These are phyloP conservation scores for Teratosphaeria pseudoeucalypti DNA, from an alignment of 2,329 filamentous ascomycete species.

Conservation along the genomic window DNA sequence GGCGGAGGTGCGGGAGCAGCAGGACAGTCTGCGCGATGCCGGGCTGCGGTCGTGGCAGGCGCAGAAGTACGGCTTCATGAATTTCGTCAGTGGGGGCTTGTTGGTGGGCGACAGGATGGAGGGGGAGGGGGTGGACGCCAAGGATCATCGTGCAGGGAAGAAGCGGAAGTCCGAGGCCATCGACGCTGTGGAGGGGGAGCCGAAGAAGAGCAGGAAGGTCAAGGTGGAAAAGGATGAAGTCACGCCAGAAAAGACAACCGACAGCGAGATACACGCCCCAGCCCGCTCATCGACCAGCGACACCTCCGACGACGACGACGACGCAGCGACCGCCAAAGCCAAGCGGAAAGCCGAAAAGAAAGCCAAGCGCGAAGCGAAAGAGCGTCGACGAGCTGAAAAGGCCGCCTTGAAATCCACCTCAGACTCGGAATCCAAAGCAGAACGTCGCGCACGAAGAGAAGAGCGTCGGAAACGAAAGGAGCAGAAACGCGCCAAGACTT, in stretches of 20 bases:
- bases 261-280: slow-evolving; percentile 11
- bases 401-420: not conserved
- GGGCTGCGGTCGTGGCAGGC: slow-evolving; percentile 66
- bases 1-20: slow-evolving; percentile 59
- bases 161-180: slow-evolving; percentile 30
- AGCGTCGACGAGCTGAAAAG: not conserved
- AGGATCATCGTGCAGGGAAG: slow-evolving; percentile 36
- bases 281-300: slow-evolving; percentile 2
- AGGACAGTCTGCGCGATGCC: slow-evolving; percentile 55
- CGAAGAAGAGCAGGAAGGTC: slow-evolving; percentile 7
- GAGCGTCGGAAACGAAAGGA: slow-evolving; percentile 40
- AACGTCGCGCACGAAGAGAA: slow-evolving; percentile 36
- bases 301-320: not conserved
- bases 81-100: slow-evolving; percentile 79
- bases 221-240: slow-evolving; percentile 8
- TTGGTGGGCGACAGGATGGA: slow-evolving; percentile 50
- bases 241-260: slow-evolving; percentile 19
- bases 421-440: slow-evolving; percentile 27
- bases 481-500: slow-evolving; percentile 36
- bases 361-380: not conserved
- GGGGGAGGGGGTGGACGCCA: slow-evolving; percentile 25
- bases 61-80: slow-evolving; percentile 66
- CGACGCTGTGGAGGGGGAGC: slow-evolving; percentile 5
- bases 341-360: slow-evolving; percentile 3
- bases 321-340: slow-evolving; percentile 5